Conservation (phyloP, 345 rosid genomes). For the Eucalyptus paniculata region DNA sequence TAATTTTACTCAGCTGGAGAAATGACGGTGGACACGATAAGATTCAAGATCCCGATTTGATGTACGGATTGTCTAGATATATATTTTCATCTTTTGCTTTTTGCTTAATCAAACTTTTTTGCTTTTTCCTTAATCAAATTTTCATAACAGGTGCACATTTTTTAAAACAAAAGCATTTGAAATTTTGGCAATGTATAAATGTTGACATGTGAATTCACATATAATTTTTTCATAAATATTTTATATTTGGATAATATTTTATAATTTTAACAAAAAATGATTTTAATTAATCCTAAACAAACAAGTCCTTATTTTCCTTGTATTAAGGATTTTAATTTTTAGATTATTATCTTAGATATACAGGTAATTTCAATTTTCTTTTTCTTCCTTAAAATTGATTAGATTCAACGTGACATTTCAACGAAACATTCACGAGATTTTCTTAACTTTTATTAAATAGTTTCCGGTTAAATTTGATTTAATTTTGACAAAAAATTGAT, state of each 20-base stretch:
- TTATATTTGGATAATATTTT: background rate
- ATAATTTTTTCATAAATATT: background rate
- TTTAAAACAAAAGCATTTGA: background rate
- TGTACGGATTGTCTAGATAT: background rate
- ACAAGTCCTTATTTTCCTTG: background rate
- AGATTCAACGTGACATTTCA: background rate
- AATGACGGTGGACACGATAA: background rate
- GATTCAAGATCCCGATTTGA: background rate
- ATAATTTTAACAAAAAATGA: background rate
- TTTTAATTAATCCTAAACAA: background rate
- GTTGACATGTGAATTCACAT: background rate
- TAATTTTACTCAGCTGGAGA: background rate
- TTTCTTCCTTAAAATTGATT: background rate
- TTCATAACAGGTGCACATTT: background rate
- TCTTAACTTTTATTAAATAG: background rate
- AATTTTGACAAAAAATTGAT: too few relatives aligned
- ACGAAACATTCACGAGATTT: background rate
- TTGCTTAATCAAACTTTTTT: background rate
- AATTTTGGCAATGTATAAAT: background rate
- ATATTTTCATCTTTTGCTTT: background rate
- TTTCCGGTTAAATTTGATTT: background rate
- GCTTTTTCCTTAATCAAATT: background rate
- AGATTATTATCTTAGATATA: background rate
- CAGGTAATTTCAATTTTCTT: background rate
- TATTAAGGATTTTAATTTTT: background rate